These are phyloP conservation scores for Cardiospermum halicacabum DNA, from an alignment of 345 rosid genomes.

Conservation along the genomic window DNA sequence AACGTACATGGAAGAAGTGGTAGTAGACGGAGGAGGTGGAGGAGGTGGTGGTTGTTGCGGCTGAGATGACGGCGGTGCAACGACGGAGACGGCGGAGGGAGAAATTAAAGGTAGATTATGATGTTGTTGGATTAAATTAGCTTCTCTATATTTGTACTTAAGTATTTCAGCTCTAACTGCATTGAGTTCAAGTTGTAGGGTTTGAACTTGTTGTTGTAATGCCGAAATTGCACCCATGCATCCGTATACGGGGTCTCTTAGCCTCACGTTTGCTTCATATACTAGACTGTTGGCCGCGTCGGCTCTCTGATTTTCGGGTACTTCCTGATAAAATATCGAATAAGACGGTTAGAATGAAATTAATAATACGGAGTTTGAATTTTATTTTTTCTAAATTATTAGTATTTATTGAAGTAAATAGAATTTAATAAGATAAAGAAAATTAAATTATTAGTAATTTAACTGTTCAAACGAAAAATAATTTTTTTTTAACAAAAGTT, in stretches of 20 bases:
- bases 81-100: constrained; percentile 52
- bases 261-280: constrained; percentile 90
- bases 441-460: too few relatives aligned
- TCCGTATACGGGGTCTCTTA: constrained; percentile 93
- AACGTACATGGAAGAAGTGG: constrained; percentile 53
- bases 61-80: constrained; percentile 38
- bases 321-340: constrained; percentile 60
- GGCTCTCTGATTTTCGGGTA: constrained; percentile 73
- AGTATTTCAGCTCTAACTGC: constrained; percentile 74
- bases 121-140: constrained; percentile 38
- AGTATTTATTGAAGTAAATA: too few relatives aligned
- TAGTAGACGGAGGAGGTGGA: not conserved
- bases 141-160: constrained; percentile 78
- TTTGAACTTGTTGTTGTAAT: constrained; percentile 83
- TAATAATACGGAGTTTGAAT: too few relatives aligned
- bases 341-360: too few relatives aligned
- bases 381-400: too few relatives aligned
- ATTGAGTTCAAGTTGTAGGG: constrained; percentile 69
- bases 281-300: constrained; percentile 93
- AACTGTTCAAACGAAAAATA: too few relatives aligned
- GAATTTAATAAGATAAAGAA: too few relatives aligned
- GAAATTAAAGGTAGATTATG: constrained; percentile 51
- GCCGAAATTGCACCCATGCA: constrained; percentile 98
- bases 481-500: too few relatives aligned
- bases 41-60: constrained; percentile 33